Percentiles rank a stretch among this genome's conserved stretches.
phyloP scores from a whole-genome alignment of 331 rosid genomes.

The Pyrus hybrid region DNA sequence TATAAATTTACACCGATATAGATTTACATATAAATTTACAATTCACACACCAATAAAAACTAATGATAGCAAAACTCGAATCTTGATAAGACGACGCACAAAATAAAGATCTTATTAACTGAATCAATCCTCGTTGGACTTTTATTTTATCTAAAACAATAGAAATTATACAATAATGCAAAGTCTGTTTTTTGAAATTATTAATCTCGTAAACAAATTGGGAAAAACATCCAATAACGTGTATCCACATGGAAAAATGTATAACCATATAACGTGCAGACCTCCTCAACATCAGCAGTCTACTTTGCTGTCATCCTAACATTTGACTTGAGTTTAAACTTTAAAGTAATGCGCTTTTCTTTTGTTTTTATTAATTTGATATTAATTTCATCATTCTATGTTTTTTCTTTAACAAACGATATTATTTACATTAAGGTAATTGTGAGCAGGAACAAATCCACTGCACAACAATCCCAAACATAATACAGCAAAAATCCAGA shows the following conservation, averaged over 20 bases:
- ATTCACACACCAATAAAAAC: fast-evolving
- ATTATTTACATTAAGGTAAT: conserved; percentile 31
- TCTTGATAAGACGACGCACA: no score
- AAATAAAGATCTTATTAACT: no score
- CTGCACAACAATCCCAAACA: conserved; percentile 37
- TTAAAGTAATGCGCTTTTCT: no score
- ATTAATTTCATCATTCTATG: no score
- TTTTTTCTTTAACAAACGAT: no score
- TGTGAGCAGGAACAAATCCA: conserved; percentile 44
- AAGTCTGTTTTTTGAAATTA: background rate
- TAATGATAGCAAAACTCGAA: fast-evolving
- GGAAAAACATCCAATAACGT: background rate
- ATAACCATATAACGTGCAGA: background rate
- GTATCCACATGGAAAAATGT: background rate
- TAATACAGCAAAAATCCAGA: conserved; percentile 33
- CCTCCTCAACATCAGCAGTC: background rate
- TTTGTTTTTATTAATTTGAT: no score
- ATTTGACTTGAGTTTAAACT: no score
- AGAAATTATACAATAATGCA: background rate
- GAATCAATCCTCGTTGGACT: background rate
- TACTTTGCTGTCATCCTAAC: background rate
- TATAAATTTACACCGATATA: no score
- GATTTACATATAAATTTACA: no score
- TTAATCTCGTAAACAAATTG: background rate
- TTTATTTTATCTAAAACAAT: background rate